Conservation (phyloP, 345 rosid genomes). For the Lepidium sativum region DNA sequence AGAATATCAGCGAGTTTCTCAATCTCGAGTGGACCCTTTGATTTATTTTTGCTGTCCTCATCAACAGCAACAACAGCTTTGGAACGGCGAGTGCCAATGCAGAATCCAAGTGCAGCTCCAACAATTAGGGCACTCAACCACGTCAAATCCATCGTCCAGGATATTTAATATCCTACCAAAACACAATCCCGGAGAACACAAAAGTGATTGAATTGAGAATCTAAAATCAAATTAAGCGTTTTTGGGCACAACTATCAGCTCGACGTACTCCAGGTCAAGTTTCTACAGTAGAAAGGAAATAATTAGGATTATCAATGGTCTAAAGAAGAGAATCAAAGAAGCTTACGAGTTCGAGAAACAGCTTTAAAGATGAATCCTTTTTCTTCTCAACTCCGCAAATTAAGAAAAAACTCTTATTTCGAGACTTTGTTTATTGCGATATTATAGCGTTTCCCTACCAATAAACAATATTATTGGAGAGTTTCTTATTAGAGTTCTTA, state of each 20-base stretch:
- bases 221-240: neutral
- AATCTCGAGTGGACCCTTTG: conserved; percentile 57
- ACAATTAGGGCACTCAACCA: conserved; percentile 77
- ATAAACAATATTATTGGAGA: too few species aligned
- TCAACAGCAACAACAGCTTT: conserved; percentile 22
- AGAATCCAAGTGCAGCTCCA: conserved; percentile 86
- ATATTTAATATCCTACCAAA: neutral
- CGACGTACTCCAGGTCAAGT: neutral
- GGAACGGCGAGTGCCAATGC: conserved; percentile 48
- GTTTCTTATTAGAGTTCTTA: too few species aligned
- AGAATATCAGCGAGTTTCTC: conserved; percentile 83
- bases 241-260: neutral
- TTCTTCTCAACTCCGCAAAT: neutral
- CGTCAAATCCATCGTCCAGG: conserved; percentile 48
- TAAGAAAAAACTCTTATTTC: too few species aligned
- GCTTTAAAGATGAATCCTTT: neutral
- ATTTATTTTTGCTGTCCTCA: conserved; percentile 25
- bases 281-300: neutral
- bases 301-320: neutral
- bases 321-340: neutral
- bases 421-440: too few species aligned
- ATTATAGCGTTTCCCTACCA: too few species aligned
- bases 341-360: conserved; percentile 10
- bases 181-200: neutral
- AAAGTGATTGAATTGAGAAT: neutral